Conservation (phyloP, 139 green algal genomes). For the Chlorella vulgaris region DNA sequence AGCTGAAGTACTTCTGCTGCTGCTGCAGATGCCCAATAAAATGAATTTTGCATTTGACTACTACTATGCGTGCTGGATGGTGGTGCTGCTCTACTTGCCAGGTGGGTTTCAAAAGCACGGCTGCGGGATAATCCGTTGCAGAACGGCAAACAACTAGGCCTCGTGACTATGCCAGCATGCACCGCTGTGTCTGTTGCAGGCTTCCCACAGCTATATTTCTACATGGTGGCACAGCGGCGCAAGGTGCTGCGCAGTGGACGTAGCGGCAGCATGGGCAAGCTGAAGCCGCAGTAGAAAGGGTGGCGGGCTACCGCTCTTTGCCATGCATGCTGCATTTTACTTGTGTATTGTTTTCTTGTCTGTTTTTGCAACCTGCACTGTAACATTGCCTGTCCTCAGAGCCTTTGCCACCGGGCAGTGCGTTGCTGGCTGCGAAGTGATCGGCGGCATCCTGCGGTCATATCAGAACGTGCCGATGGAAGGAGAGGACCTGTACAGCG, state of each 20-base stretch:
- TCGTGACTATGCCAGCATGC: not conserved
- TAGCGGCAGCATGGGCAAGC: conserved; percentile 15
- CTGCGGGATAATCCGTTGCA: not conserved
- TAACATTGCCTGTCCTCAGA: too few species aligned
- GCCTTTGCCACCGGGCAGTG: too few species aligned
- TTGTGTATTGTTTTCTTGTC: not conserved
- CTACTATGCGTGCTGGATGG: conserved; percentile 56
- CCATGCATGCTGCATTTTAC: not conserved
- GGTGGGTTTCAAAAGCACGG: conserved; percentile 35
- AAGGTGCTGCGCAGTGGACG: conserved; percentile 67
- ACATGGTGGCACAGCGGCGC: conserved; percentile 87
- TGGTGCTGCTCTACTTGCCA: conserved; percentile 61
- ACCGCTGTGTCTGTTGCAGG: conserved; percentile 42
- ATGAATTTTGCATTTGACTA: conserved; percentile 89
- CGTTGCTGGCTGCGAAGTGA: too few species aligned
- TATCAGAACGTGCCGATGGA: too few species aligned
- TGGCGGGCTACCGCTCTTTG: not conserved
- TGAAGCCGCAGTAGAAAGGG: conserved; percentile 14
- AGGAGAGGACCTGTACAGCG: too few species aligned
- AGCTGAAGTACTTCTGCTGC: not conserved
- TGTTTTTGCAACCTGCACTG: too few species aligned
- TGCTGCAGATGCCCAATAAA: conserved; percentile 79
- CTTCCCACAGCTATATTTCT: conserved; percentile 81
- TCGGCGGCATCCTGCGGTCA: too few species aligned
- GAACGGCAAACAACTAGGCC: not conserved